phyloP scores from a whole-genome alignment of 2,329 filamentous ascomycete species.

The Lasiodiplodia theobromae region DNA sequence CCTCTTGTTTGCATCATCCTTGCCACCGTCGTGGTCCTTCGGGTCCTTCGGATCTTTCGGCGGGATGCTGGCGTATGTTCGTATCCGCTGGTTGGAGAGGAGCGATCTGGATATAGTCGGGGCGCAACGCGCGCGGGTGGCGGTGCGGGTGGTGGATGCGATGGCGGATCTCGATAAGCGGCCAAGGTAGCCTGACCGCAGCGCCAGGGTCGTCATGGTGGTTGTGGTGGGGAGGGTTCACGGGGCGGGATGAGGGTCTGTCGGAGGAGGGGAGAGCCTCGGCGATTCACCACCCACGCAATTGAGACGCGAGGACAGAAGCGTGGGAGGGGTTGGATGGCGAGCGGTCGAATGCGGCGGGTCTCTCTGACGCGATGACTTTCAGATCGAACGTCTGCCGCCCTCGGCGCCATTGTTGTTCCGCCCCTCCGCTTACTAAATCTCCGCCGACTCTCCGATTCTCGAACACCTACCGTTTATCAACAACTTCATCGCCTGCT shows the following conservation, averaged over 20 bases:
- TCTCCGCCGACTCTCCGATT: constrained; percentile 7
- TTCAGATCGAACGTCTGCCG: constrained; percentile 15
- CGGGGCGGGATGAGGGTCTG: constrained; percentile 27
- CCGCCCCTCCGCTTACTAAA: constrained; percentile 15
- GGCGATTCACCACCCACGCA: constrained; percentile 29
- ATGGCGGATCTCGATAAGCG: constrained; percentile 65
- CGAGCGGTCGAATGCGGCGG: constrained; percentile 17
- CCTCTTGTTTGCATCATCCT: constrained; percentile 39
- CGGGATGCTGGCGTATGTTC: constrained; percentile 51
- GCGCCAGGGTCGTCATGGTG: constrained; percentile 71
- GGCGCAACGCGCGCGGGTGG: constrained; percentile 42
- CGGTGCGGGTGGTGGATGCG: constrained; percentile 52
- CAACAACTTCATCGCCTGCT: neutral
- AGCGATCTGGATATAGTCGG: constrained; percentile 51
- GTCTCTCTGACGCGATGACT: constrained; percentile 29
- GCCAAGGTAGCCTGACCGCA: constrained; percentile 71
- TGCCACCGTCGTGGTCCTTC: constrained; percentile 27
- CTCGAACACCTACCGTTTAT: neutral
- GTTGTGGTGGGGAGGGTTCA: constrained; percentile 35
- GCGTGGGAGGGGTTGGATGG: constrained; percentile 13
- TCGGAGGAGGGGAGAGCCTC: constrained; percentile 13
- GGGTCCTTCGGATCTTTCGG: constrained; percentile 39
- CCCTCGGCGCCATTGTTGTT: neutral
- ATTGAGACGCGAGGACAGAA: neutral
- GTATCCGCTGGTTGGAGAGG: constrained; percentile 52